These are phyloP conservation scores for Hamamelis virginiana DNA, from an alignment of 164 flowering plant genomes.

Conservation along the genomic window DNA sequence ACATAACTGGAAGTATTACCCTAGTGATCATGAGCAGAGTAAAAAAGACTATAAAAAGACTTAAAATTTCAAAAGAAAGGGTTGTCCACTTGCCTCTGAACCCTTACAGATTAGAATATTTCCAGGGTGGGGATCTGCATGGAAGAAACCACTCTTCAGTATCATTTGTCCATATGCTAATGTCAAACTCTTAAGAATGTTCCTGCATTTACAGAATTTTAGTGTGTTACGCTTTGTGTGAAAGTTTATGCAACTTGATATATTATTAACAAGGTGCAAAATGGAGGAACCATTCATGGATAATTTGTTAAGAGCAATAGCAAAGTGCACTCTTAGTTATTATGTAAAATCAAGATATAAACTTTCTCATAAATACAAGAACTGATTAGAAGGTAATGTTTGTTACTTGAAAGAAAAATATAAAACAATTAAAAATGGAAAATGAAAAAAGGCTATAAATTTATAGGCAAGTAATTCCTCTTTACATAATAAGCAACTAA, in stretches of 20 bases:
- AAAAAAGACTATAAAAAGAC: no score
- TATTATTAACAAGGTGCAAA: background rate
- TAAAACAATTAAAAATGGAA: no score
- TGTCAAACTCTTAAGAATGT: slow-evolving; percentile 76
- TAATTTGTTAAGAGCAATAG: background rate
- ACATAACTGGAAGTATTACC: no score
- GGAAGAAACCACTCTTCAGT: slow-evolving; percentile 94
- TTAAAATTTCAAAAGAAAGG: background rate
- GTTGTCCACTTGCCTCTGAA: slow-evolving; percentile 64
- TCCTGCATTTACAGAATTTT: slow-evolving; percentile 52
- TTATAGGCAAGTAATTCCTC: no score
- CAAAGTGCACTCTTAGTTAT: background rate
- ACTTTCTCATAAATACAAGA: no score
- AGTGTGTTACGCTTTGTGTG: background rate
- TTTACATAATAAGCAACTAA: background rate
- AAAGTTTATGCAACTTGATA: background rate
- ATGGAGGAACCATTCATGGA: background rate
- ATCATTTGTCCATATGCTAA: slow-evolving; percentile 97
- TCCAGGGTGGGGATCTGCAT: slow-evolving; percentile 99
- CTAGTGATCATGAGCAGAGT: no score
- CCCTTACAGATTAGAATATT: slow-evolving; percentile 87
- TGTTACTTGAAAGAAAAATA: no score
- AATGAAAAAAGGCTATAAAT: no score
- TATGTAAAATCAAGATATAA: background rate
- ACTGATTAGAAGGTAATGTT: no score